These are phyloP conservation scores for Metschnikowia kofuensis DNA, from an alignment of 805 yeast genomes.

Conservation along the genomic window DNA sequence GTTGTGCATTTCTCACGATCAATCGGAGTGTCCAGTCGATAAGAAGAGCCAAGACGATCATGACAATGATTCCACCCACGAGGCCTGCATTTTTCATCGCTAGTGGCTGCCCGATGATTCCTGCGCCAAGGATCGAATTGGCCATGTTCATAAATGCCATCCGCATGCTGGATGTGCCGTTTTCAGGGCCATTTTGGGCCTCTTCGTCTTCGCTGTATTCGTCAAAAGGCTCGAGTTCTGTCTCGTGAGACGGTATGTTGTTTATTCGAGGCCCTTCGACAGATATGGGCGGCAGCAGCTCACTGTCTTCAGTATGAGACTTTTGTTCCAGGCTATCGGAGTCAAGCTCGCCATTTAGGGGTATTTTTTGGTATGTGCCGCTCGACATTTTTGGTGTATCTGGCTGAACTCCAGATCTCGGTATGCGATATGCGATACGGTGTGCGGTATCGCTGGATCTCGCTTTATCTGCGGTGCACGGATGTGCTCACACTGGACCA, in stretches of 20 bases:
- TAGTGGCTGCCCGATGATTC: constrained; percentile 90
- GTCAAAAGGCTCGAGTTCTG: not conserved
- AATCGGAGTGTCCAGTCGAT: constrained; percentile 86
- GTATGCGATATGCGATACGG: no score
- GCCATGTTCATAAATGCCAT: constrained; percentile 98
- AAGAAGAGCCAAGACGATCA: constrained; percentile 58
- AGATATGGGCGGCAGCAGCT: not conserved
- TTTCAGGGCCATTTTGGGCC: not conserved
- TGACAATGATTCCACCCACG: constrained; percentile 63
- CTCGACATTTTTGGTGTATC: not conserved
- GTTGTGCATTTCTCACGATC: constrained; percentile 76
- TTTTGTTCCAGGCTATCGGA: not conserved
- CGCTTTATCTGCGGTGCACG: constrained; percentile 1
- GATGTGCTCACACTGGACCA: not conserved
- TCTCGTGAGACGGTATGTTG: not conserved
- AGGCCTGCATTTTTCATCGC: constrained; percentile 83
- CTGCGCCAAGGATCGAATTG: constrained; percentile 91
- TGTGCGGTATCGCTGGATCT: not conserved
- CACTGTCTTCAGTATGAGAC: not conserved
- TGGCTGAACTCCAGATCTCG: not conserved
- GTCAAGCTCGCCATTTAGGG: not conserved
- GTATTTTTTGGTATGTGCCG: constrained; percentile 3
- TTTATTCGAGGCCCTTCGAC: not conserved
- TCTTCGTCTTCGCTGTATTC: constrained; percentile 7
- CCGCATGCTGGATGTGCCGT: constrained; percentile 46